Percentiles rank a stretch among this genome's conserved stretches.
Conservation (phyloP, 2,329 filamentous ascomycete genomes). For the Talaromyces sp. region DNA sequence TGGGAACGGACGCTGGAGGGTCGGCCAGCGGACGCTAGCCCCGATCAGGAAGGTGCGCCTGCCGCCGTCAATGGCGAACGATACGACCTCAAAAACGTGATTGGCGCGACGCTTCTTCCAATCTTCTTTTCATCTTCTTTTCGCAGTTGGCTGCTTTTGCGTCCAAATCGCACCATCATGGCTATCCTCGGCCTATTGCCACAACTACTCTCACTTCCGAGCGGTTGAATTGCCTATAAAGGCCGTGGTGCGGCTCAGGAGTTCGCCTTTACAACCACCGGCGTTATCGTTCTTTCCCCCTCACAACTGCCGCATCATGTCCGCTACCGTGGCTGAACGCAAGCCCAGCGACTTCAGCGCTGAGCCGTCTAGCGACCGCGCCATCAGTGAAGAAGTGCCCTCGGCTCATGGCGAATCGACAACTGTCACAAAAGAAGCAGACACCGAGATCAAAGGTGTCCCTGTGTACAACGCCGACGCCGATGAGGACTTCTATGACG, state of each 20-base stretch:
- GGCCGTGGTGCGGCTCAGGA: background rate
- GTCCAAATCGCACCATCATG: conserved; percentile 4
- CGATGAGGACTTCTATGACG: conserved; percentile 25
- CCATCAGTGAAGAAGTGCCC: background rate
- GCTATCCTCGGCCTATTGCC: background rate
- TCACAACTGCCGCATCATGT: background rate
- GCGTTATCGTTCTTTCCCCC: background rate
- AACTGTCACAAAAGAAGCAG: conserved; percentile 1
- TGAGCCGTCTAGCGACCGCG: background rate
- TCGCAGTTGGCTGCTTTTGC: background rate
- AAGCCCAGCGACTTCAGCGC: background rate
- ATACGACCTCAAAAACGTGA: background rate
- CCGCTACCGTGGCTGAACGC: background rate
- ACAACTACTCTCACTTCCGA: no score
- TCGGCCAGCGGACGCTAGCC: background rate
- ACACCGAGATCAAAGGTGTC: background rate
- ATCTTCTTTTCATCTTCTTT: background rate
- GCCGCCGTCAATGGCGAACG: background rate
- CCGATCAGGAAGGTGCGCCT: conserved; percentile 1
- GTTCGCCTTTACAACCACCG: background rate
- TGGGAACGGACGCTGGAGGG: no score
- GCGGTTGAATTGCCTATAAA: background rate
- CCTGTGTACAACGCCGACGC: conserved; percentile 20
- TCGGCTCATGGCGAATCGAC: background rate
- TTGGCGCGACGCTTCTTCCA: background rate